Conservation (phyloP, 495 filamentous ascomycete genomes). For the Delitschia confertaspora region DNA sequence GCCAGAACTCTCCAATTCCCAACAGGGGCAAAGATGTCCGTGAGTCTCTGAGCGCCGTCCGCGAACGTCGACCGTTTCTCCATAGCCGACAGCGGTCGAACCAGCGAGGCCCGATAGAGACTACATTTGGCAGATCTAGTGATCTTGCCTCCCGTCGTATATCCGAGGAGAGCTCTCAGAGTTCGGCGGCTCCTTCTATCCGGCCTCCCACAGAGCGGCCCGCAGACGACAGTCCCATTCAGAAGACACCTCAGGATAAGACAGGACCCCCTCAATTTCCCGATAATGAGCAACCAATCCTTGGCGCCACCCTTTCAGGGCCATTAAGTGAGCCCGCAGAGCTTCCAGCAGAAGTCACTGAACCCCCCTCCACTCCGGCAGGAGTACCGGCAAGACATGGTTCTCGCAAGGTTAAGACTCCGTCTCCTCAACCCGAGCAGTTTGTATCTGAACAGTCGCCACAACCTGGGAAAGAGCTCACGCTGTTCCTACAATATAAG, state of each 20-base stretch:
- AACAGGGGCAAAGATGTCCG: slow-evolving; percentile 81
- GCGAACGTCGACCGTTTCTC: slow-evolving; percentile 59
- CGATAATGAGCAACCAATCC: slow-evolving; percentile 14
- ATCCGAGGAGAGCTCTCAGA: slow-evolving; percentile 47
- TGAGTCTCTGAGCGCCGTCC: slow-evolving; percentile 88
- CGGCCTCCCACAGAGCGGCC: slow-evolving; percentile 29
- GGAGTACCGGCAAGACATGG: slow-evolving; percentile 21
- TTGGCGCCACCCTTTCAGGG: slow-evolving; percentile 25
- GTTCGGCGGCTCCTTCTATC: slow-evolving; percentile 35
- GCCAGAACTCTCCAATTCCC: slow-evolving; percentile 76
- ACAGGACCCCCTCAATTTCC: slow-evolving; percentile 38
- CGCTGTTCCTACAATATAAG: slow-evolving; percentile 94
- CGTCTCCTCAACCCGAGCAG: slow-evolving; percentile 41
- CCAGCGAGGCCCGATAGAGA: slow-evolving; percentile 45
- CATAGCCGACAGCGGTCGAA: slow-evolving; percentile 55
- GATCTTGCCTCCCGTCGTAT: slow-evolving; percentile 49
- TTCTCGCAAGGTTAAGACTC: slow-evolving; percentile 25
- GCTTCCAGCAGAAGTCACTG: slow-evolving; percentile 12
- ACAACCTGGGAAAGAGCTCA: slow-evolving; percentile 77
- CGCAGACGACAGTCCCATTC: slow-evolving; percentile 39
- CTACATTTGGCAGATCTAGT: slow-evolving; percentile 49
- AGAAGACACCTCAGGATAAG: slow-evolving; percentile 55
- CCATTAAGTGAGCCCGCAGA: slow-evolving; percentile 21
- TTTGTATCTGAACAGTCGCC: slow-evolving; percentile 63
- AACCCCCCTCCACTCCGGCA: slow-evolving; percentile 6